phyloP scores from a whole-genome alignment of 2,329 filamentous ascomycete species.

The Trichoderma koningiopsis region DNA sequence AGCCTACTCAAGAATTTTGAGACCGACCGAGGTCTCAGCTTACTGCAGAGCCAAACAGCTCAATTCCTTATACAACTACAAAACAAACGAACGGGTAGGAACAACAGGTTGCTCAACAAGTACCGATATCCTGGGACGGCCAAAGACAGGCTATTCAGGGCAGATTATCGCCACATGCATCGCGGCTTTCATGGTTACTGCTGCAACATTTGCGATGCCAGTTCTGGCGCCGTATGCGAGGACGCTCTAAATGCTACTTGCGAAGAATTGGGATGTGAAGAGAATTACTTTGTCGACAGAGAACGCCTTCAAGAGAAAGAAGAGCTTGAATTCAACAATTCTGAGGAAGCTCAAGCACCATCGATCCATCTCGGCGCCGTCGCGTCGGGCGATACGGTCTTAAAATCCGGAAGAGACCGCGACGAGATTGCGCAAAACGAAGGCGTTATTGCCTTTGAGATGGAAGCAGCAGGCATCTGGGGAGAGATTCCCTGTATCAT shows the following conservation, averaged over 20 bases:
- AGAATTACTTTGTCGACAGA: slow-evolving; percentile 35
- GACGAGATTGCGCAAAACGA: slow-evolving; percentile 38
- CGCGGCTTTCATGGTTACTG: slow-evolving; percentile 9
- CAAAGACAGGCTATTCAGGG: slow-evolving; percentile 37
- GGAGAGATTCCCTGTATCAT: slow-evolving; percentile 39
- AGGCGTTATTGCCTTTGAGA: slow-evolving; percentile 39
- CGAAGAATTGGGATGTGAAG: slow-evolving; percentile 26
- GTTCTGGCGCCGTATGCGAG: slow-evolving; percentile 22
- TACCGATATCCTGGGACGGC: slow-evolving; percentile 35
- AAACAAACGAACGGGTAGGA: neutral
- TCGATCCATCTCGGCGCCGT: slow-evolving; percentile 42
- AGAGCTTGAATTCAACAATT: neutral
- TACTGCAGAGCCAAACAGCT: slow-evolving; percentile 21
- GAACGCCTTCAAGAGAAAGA: slow-evolving; percentile 32
- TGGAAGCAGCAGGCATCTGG: slow-evolving; percentile 40
- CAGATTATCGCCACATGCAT: slow-evolving; percentile 40
- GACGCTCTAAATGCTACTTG: slow-evolving; percentile 23
- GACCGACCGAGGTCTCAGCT: slow-evolving; percentile 23
- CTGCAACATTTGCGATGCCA: slow-evolving; percentile 21
- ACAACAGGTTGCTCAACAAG: slow-evolving; percentile 16
- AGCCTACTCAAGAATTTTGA: slow-evolving; percentile 33
- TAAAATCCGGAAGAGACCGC: slow-evolving; percentile 41
- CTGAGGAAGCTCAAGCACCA: slow-evolving; percentile 23
- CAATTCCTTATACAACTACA: slow-evolving; percentile 26
- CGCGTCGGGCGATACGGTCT: slow-evolving; percentile 44